These are phyloP conservation scores for Colletotrichum abscissum DNA, from an alignment of 2,329 filamentous ascomycete species.

Conservation along the genomic window DNA sequence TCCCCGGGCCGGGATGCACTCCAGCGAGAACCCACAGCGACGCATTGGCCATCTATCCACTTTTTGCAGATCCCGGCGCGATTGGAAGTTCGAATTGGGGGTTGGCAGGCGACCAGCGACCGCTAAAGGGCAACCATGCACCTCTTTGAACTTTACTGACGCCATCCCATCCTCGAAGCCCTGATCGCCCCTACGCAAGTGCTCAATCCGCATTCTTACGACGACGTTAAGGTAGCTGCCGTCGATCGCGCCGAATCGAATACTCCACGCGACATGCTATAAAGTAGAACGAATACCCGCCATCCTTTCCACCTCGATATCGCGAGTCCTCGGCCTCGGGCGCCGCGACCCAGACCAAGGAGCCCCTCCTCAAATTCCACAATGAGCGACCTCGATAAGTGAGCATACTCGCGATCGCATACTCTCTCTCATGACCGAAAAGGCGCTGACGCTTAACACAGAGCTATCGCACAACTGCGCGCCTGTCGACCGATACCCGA, in stretches of 20 bases:
- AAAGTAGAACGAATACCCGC: neutral
- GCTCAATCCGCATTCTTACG: neutral
- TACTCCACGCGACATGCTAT: neutral
- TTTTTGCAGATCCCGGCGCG: conserved; percentile 28
- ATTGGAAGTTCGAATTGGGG: conserved; percentile 3
- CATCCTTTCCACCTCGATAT: neutral
- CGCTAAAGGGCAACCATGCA: conserved; percentile 19
- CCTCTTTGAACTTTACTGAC: conserved; percentile 23
- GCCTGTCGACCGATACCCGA: conserved; percentile 97
- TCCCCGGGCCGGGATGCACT: neutral
- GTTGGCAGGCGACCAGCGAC: conserved; percentile 5
- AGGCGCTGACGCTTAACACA: conserved; percentile 50
- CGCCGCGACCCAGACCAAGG: conserved; percentile 16
- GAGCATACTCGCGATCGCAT: conserved; percentile 42
- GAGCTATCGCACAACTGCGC: conserved; percentile 94
- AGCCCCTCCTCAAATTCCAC: conserved; percentile 20
- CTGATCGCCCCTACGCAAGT: conserved; percentile 24
- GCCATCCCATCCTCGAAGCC: conserved; percentile 24
- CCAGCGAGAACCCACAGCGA: neutral
- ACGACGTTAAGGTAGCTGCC: neutral
- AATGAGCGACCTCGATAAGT: conserved; percentile 98
- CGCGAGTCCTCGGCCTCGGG: conserved; percentile 12
- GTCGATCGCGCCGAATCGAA: neutral
- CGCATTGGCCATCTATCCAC: neutral
- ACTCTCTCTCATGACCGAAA: neutral